These are phyloP conservation scores for Pleurotus tuoliensis DNA, from an alignment of 768 basidiomycete species.

Conservation along the genomic window DNA sequence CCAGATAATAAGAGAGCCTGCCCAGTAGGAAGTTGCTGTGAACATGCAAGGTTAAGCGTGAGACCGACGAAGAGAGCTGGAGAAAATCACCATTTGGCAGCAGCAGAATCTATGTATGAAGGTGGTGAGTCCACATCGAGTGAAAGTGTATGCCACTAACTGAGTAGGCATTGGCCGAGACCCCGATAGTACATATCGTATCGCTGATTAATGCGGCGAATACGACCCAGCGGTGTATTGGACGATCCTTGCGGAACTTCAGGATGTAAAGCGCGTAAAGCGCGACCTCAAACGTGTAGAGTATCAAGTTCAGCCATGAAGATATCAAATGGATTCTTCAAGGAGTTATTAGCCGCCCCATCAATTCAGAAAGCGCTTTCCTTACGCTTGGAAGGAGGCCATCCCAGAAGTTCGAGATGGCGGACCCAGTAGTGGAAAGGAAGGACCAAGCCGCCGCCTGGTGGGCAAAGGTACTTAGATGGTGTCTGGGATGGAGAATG, in stretches of 20 bases:
- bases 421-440: no score
- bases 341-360: no score
- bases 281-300: neutral
- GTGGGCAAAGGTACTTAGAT: no score
- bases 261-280: neutral
- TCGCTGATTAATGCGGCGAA: neutral
- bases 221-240: neutral
- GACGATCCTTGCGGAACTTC: neutral
- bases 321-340: neutral
- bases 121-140: neutral
- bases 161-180: neutral
- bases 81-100: neutral
- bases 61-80: neutral
- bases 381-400: neutral
- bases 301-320: neutral
- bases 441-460: no score
- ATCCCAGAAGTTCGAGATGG: no score
- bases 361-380: no score
- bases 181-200: neutral
- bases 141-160: neutral
- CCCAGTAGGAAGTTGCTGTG: neutral
- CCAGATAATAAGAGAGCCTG: neutral
- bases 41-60: neutral
- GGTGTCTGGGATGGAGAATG: no score
- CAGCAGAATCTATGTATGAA: neutral